These are phyloP conservation scores for Penicillium canescens DNA, from an alignment of 495 filamentous ascomycete genomes.

Conservation along the genomic window DNA sequence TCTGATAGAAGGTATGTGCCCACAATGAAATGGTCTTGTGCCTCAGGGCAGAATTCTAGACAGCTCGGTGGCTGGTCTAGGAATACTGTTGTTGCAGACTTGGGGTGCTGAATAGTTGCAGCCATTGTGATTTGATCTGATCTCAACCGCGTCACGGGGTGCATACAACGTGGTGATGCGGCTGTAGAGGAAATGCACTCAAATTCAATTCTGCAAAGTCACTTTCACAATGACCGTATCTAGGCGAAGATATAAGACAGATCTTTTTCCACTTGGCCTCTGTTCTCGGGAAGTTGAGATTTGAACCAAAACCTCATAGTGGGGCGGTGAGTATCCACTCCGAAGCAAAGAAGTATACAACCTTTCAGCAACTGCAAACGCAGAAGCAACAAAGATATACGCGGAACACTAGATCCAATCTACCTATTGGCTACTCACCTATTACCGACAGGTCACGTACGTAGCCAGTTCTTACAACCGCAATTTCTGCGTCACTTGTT, in stretches of 20 bases:
- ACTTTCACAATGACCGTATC: not conserved
- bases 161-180: no score
- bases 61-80: slow-evolving; percentile 75
- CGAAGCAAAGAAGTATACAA: not conserved
- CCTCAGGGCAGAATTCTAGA: slow-evolving; percentile 71
- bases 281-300: not conserved
- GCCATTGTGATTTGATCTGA: slow-evolving; percentile 10
- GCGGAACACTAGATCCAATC: no score
- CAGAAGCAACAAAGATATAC: no score
- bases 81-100: slow-evolving; percentile 38
- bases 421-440: no score
- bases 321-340: slow-evolving; percentile 8
- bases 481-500: no score
- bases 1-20: slow-evolving; percentile 83
- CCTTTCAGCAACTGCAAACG: not conserved
- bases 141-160: not conserved
- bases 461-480: no score
- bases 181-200: no score
- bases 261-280: no score
- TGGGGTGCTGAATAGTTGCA: slow-evolving; percentile 21
- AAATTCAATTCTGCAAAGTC: not conserved
- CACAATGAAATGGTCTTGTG: slow-evolving; percentile 69
- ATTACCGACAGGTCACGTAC: no score
- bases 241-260: no score
- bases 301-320: slow-evolving; percentile 1